phyloP scores from a whole-genome alignment of 192 early-diverging fungal species.

The Irineochytrium annulatum region DNA sequence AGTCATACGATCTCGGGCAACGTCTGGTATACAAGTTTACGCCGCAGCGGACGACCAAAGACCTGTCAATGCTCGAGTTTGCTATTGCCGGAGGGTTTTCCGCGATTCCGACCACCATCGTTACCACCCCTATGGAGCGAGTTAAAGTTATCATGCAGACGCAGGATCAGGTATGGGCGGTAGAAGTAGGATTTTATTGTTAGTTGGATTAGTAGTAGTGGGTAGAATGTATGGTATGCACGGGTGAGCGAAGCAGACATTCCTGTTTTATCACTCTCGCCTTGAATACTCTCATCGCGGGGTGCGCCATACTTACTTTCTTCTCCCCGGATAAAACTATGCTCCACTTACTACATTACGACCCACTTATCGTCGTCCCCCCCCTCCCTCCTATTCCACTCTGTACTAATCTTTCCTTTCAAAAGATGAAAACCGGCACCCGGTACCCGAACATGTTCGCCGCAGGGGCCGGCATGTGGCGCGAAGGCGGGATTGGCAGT shows the following conservation, averaged over 20 bases:
- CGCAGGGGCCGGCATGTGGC: constrained; percentile 76
- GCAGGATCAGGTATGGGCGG: constrained; percentile 62
- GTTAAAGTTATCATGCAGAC: constrained; percentile 95
- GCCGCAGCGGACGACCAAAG: constrained; percentile 49
- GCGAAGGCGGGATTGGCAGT: constrained; percentile 79
- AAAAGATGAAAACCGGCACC: constrained; percentile 50
- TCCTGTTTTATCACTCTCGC: too few species aligned
- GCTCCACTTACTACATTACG: too few species aligned
- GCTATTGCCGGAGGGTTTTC: constrained; percentile 92
- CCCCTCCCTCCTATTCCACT: too few species aligned
- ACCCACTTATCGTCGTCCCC: too few species aligned
- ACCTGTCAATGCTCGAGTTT: constrained; percentile 72
- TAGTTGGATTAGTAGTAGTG: too few species aligned
- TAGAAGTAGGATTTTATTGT: too few species aligned
- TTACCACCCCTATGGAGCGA: constrained; percentile 94
- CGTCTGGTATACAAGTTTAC: constrained; percentile 58
- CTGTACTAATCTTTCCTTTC: too few species aligned
- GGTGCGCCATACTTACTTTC: too few species aligned
- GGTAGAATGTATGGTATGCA: too few species aligned
- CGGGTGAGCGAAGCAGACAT: too few species aligned
- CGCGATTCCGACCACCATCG: constrained; percentile 87
- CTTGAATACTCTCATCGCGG: too few species aligned
- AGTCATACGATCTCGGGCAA: constrained; percentile 70
- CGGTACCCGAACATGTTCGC: constrained; percentile 91
- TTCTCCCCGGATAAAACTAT: too few species aligned